These are phyloP conservation scores for Fomitiporia mediterranea DNA, from an alignment of 1,284 basidiomycete genomes.

Conservation along the genomic window DNA sequence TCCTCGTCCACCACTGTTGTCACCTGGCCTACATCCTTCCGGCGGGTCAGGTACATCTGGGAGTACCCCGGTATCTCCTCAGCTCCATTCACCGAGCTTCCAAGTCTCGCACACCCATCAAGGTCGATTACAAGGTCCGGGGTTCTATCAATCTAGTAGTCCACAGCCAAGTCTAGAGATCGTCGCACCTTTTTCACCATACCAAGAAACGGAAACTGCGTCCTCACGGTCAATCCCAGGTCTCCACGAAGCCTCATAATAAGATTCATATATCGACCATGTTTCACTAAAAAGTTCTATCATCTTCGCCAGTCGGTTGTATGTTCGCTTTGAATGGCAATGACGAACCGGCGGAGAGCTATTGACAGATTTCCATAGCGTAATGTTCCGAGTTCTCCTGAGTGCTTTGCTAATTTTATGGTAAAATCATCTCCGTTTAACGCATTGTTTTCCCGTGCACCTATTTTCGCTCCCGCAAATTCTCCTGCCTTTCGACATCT, in stretches of 20 bases:
- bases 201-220: neutral
- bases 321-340: conserved; percentile 11
- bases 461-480: neutral
- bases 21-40: neutral
- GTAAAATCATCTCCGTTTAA: neutral
- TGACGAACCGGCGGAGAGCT: neutral
- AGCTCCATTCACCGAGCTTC: conserved; percentile 3
- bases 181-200: neutral
- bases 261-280: neutral
- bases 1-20: conserved; percentile 11
- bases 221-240: neutral
- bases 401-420: neutral
- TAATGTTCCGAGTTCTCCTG: neutral
- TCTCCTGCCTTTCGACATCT: neutral
- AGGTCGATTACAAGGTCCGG: conserved; percentile 1
- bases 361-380: neutral
- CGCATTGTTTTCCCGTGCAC: neutral
- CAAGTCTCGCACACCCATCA: neutral
- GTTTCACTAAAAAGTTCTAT: neutral
- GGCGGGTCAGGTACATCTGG: neutral
- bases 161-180: conserved; percentile 1
- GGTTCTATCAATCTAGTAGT: neutral
- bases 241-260: neutral
- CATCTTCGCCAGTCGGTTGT: neutral
- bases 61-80: conserved; percentile 6